Conservation (phyloP, 805 yeast species). For the Zygotorulaspora florentina region DNA sequence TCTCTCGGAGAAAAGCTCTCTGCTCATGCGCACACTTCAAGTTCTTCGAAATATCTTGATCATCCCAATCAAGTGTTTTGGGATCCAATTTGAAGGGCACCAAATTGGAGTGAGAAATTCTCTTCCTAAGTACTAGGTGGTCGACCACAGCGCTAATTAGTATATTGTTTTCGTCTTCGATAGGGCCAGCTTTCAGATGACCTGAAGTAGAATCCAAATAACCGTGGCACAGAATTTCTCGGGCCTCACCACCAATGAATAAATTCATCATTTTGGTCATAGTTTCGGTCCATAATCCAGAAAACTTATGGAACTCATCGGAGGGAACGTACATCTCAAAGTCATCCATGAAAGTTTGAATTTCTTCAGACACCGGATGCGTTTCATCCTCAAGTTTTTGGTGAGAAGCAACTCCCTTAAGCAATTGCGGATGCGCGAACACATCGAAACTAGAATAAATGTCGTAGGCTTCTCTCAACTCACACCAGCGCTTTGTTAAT, state of each 20-base stretch:
- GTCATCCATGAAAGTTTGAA: constrained; percentile 15
- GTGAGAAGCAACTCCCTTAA: constrained; percentile 48
- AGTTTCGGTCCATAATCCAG: constrained; percentile 41
- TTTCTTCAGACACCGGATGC: constrained; percentile 37
- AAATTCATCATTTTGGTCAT: constrained; percentile 41
- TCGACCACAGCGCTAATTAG: constrained; percentile 66
- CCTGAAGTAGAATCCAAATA: constrained; percentile 37
- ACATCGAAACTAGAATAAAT: constrained; percentile 44
- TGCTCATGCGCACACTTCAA: constrained; percentile 15
- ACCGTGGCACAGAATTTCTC: constrained; percentile 60
- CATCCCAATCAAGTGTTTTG: constrained; percentile 4
- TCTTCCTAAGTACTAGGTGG: constrained; percentile 34
- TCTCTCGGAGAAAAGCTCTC: constrained; percentile 1
- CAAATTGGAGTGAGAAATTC: neutral
- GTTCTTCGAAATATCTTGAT: constrained; percentile 13
- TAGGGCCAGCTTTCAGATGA: constrained; percentile 11
- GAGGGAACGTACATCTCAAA: constrained; percentile 19
- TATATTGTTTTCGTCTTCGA: constrained; percentile 30
- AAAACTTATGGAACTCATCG: constrained; percentile 25
- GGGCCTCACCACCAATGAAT: constrained; percentile 47
- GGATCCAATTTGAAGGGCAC: constrained; percentile 3
- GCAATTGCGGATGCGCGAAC: constrained; percentile 40
- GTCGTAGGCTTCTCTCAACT: constrained; percentile 50
- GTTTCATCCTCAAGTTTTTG: constrained; percentile 42
- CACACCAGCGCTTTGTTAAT: constrained; percentile 64